Percentiles rank a stretch among this genome's conserved stretches.
These are phyloP conservation scores for Colletotrichum scovillei DNA, from an alignment of 2,329 filamentous ascomycete species.

Conservation along the genomic window DNA sequence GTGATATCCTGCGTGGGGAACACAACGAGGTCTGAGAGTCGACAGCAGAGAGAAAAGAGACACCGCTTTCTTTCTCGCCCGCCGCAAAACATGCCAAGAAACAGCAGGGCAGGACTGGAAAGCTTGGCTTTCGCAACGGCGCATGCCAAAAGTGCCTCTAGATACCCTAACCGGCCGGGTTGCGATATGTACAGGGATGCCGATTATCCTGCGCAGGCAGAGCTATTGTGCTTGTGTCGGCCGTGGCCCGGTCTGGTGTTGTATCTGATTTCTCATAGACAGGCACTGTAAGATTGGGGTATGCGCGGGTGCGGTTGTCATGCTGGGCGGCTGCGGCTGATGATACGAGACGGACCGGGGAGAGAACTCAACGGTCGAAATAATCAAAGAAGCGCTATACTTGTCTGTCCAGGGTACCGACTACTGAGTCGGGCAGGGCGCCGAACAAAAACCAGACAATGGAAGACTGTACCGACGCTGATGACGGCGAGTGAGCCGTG, in stretches of 20 bases:
- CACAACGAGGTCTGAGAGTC: not conserved
- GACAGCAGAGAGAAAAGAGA: conserved; percentile 22
- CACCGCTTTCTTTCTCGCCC: not conserved
- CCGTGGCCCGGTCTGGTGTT: not conserved
- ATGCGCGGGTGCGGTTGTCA: conserved; percentile 13
- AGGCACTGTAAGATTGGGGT: conserved; percentile 12
- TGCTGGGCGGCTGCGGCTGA: conserved; percentile 27
- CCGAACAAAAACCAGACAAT: not conserved
- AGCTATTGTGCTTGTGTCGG: not conserved
- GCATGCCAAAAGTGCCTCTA: conserved; percentile 25
- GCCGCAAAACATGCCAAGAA: not conserved
- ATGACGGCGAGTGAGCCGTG: not conserved
- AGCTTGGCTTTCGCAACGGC: conserved; percentile 39
- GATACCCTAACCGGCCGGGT: not conserved
- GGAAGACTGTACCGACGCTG: not conserved
- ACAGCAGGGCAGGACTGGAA: conserved; percentile 38
- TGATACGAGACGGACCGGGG: conserved; percentile 16
- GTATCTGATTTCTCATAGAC: not conserved
- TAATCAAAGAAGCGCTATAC: not conserved
- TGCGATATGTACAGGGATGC: conserved; percentile 8
- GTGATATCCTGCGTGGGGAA: conserved; percentile 22
- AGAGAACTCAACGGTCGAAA: conserved; percentile 3
- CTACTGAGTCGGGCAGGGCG: conserved; percentile 3
- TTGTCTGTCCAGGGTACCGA: not conserved
- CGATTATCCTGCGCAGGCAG: not conserved